Conservation (phyloP, 345 rosid genomes). For the Salix purpurea region DNA sequence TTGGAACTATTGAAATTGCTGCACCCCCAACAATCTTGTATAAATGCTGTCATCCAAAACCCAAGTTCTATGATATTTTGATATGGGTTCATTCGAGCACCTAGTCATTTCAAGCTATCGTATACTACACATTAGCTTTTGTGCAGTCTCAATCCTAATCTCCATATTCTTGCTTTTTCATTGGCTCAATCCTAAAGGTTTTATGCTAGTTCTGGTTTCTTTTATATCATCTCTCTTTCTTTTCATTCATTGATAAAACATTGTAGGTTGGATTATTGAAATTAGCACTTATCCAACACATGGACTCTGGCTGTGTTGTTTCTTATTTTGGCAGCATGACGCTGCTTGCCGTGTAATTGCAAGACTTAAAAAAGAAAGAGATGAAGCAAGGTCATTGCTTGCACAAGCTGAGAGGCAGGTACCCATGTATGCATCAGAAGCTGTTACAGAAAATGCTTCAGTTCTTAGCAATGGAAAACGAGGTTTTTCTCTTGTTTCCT, state of each 20-base stretch:
- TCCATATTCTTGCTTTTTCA: background rate
- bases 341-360: conserved; percentile 99
- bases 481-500: conserved; percentile 39
- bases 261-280: background rate
- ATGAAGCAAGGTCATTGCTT: conserved; percentile 82
- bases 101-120: too few species aligned
- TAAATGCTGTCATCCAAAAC: too few species aligned
- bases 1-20: background rate
- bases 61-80: too few species aligned
- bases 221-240: too few species aligned
- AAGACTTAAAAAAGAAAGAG: conserved; percentile 88
- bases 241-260: background rate
- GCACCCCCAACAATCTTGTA: background rate
- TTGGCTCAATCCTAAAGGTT: background rate
- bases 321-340: conserved; percentile 62
- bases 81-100: too few species aligned
- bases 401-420: conserved; percentile 70
- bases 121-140: background rate
- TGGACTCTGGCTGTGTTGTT: background rate
- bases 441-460: conserved; percentile 43
- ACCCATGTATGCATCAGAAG: conserved; percentile 43
- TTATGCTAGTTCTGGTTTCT: background rate
- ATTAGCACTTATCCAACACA: background rate
- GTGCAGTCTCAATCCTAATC: background rate
- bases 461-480: conserved; percentile 76